phyloP scores from a whole-genome alignment of 2,329 filamentous ascomycete genomes.

The Aspergillus texensis region DNA sequence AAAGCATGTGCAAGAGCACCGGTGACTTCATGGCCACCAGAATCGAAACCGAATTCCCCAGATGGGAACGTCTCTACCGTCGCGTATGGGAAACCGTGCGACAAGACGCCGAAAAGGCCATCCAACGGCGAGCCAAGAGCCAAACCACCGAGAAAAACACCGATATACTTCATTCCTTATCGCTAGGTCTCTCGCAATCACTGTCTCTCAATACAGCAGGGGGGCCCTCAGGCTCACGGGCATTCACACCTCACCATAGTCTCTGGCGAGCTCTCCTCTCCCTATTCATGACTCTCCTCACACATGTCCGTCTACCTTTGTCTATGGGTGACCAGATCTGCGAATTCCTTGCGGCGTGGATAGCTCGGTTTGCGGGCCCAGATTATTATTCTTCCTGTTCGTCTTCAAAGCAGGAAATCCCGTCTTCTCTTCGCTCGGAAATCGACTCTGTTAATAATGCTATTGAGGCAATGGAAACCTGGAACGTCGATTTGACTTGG shows the following conservation, averaged over 20 bases:
- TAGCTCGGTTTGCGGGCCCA: slow-evolving; percentile 37
- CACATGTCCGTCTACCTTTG: slow-evolving; percentile 42
- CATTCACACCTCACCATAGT: slow-evolving; percentile 43
- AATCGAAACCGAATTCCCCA: slow-evolving; percentile 68
- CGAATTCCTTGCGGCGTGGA: slow-evolving; percentile 40
- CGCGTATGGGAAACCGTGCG: slow-evolving; percentile 41
- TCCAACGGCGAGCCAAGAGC: slow-evolving; percentile 32
- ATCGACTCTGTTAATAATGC: slow-evolving; percentile 31
- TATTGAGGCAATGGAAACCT: slow-evolving; percentile 44
- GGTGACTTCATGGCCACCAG: slow-evolving; percentile 80
- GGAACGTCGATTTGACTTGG: slow-evolving; percentile 47
- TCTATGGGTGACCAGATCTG: slow-evolving; percentile 46
- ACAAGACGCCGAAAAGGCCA: slow-evolving; percentile 38
- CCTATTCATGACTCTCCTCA: slow-evolving; percentile 44
- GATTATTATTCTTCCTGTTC: slow-evolving; percentile 33
- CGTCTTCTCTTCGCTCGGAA: slow-evolving; percentile 11
- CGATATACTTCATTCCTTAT: slow-evolving; percentile 6
- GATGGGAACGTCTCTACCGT: slow-evolving; percentile 46
- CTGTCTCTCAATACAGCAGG: slow-evolving; percentile 22
- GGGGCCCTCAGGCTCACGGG: slow-evolving; percentile 24
- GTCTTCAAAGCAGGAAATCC: neutral
- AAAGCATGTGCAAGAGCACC: slow-evolving; percentile 68
- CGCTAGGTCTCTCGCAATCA: slow-evolving; percentile 26
- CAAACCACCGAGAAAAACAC: neutral
- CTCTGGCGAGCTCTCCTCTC: slow-evolving; percentile 42